Evolutionary conservation across 352 stramenopile genomes (phyloP).

Genomic region (Lagenidium sp.): DNA sequence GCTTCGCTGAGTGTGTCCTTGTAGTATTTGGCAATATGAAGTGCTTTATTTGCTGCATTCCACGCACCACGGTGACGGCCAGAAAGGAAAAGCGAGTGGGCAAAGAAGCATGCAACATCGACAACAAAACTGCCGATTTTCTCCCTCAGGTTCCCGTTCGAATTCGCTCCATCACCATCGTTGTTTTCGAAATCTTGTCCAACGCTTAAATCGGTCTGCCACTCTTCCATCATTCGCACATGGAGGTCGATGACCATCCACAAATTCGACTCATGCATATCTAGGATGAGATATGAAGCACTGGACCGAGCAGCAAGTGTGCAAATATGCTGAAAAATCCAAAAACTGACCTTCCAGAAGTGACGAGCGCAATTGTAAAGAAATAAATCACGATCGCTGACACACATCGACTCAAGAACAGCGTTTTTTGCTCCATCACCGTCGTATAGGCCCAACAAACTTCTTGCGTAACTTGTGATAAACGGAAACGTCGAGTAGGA

Average conservation of each 20-base stretch:
- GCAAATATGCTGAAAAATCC: slow-evolving; percentile 78
- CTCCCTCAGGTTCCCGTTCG: neutral
- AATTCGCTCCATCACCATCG: neutral
- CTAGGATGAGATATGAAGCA: slow-evolving; percentile 69
- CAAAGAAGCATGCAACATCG: slow-evolving; percentile 67
- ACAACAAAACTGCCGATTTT: slow-evolving; percentile 33
- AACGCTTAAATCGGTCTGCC: slow-evolving; percentile 12
- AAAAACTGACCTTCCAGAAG: slow-evolving; percentile 71
- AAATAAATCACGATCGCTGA: slow-evolving; percentile 47
- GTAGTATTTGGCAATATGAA: slow-evolving; percentile 71
- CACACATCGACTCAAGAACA: slow-evolving; percentile 38
- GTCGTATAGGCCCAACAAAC: slow-evolving; percentile 62
- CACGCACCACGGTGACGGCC: slow-evolving; percentile 61
- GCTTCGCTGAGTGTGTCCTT: slow-evolving; percentile 57
- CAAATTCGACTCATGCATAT: slow-evolving; percentile 72
- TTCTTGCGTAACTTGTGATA: slow-evolving; percentile 77
- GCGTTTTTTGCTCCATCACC: slow-evolving; percentile 55
- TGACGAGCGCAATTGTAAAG: slow-evolving; percentile 56
- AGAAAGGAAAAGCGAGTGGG: slow-evolving; percentile 63
- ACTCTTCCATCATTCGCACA: slow-evolving; percentile 62
- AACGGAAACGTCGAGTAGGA: slow-evolving; percentile 82
- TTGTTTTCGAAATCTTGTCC: too few relatives aligned
- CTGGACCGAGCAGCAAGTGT: slow-evolving; percentile 61
- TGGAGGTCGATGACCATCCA: slow-evolving; percentile 78
- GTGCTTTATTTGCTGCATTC: slow-evolving; percentile 60